Evolutionary conservation across 1,284 basidiomycete species (phyloP).

Genomic region (Microbotryum violaceum): DNA sequence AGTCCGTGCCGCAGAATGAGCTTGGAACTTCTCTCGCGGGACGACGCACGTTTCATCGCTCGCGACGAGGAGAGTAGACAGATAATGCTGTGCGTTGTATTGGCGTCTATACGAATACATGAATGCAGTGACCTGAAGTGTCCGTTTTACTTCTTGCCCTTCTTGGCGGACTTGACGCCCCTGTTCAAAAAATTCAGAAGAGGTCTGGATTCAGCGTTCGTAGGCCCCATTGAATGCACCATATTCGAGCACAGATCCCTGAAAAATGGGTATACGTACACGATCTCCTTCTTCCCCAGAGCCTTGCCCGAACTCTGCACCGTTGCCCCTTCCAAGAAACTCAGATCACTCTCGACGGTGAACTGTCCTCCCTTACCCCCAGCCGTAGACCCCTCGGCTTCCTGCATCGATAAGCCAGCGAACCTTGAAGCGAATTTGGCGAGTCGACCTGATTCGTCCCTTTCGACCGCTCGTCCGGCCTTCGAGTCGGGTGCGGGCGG

Average conservation of each 20-base stretch:
- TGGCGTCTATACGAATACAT: no score
- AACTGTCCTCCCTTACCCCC: conserved; percentile 7
- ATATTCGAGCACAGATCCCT: no score
- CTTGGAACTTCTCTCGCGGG: no score
- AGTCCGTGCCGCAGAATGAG: no score
- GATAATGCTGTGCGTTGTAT: no score
- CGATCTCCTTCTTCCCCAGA: conserved; percentile 24
- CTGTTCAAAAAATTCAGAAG: not conserved
- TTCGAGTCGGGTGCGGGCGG: conserved; percentile 23
- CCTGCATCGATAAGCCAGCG: not conserved
- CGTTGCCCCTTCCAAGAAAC: conserved; percentile 21
- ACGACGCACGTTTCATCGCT: no score
- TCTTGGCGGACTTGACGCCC: conserved; percentile 16
- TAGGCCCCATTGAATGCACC: not conserved
- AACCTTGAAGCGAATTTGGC: conserved; percentile 19
- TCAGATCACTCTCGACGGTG: conserved; percentile 21
- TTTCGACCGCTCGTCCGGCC: conserved; percentile 16
- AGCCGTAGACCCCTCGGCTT: not conserved
- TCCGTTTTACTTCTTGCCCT: conserved; percentile 22
- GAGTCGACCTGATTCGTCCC: conserved; percentile 26
- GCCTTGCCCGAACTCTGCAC: conserved; percentile 17
- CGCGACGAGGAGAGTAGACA: no score
- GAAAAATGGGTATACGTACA: not conserved
- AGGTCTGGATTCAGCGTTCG: not conserved
- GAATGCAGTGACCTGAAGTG: not conserved